Percentiles rank a stretch among this genome's conserved stretches.
phyloP scores from a whole-genome alignment of 805 yeast species.

The Hyphopichia homilentoma region DNA sequence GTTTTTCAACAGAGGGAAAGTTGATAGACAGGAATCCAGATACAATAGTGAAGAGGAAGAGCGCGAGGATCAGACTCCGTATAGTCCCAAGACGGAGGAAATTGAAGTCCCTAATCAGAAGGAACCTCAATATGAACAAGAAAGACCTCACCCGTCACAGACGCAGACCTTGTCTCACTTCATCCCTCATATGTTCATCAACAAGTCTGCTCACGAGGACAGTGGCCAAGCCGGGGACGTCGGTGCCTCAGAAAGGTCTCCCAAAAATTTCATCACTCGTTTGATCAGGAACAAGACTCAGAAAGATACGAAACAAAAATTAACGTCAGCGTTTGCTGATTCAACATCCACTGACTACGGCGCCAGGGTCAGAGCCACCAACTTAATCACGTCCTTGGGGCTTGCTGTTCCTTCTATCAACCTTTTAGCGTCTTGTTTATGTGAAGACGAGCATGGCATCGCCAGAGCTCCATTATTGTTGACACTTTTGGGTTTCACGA shows the following conservation, averaged over 20 bases:
- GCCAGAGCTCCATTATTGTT: conserved; percentile 80
- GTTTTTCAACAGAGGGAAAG: conserved; percentile 20
- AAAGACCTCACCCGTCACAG: neutral
- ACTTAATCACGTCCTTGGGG: conserved; percentile 40
- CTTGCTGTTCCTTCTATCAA: conserved; percentile 74
- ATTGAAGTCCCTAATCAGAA: neutral
- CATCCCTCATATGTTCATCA: conserved; percentile 1
- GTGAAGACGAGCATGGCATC: conserved; percentile 70
- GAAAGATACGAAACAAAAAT: conserved; percentile 9
- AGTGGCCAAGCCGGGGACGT: no score
- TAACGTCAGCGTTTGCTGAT: conserved; percentile 15
- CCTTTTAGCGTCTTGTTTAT: conserved; percentile 68
- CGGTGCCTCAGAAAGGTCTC: neutral
- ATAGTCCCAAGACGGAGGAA: neutral
- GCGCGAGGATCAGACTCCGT: conserved; percentile 11
- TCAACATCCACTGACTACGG: conserved; percentile 30
- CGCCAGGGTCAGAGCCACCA: conserved; percentile 37
- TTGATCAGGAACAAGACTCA: conserved; percentile 4
- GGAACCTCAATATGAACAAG: neutral
- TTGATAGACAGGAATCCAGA: conserved; percentile 30
- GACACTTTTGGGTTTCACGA: conserved; percentile 64
- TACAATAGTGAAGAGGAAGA: conserved; percentile 29
- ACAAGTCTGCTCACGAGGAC: neutral
- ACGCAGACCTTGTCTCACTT: neutral
- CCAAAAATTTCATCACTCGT: conserved; percentile 3